Evolutionary conservation across 208 protist species (phyloP).

Genomic region (Acanthamoeba healyi): DNA sequence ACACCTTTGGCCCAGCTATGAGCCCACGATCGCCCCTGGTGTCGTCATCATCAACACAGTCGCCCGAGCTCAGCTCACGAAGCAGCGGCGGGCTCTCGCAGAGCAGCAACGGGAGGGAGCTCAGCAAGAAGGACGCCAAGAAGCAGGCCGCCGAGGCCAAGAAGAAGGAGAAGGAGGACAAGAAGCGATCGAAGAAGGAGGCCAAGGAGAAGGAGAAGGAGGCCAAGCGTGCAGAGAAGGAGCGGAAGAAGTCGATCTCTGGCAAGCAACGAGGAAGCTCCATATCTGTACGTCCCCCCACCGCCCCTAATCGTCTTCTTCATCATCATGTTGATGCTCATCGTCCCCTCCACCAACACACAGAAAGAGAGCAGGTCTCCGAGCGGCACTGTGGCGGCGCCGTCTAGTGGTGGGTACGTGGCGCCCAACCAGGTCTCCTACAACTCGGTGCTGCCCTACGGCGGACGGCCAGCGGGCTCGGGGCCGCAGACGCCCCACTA

Average conservation of each 20-base stretch:
- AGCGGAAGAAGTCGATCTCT: background rate
- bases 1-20: too few relatives aligned
- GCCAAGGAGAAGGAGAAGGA: background rate
- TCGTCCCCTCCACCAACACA: background rate
- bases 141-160: background rate
- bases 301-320: too few relatives aligned
- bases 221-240: background rate
- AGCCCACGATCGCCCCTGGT: too few relatives aligned
- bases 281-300: background rate
- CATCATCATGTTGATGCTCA: too few relatives aligned
- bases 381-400: background rate
- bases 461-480: background rate
- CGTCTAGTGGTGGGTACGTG: background rate
- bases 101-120: background rate
- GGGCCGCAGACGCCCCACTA: background rate
- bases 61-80: too few relatives aligned
- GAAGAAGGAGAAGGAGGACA: background rate
- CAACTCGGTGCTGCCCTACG: conserved; percentile 38
- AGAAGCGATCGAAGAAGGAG: conserved; percentile 20
- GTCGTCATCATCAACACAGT: too few relatives aligned
- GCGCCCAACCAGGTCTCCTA: conserved; percentile 24
- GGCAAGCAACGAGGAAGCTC: background rate
- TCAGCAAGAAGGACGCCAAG: conserved; percentile 28
- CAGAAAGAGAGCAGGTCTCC: background rate
- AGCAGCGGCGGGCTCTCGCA: background rate